phyloP scores from a whole-genome alignment of 257 asterid species.

The Capsicum baccatum region DNA sequence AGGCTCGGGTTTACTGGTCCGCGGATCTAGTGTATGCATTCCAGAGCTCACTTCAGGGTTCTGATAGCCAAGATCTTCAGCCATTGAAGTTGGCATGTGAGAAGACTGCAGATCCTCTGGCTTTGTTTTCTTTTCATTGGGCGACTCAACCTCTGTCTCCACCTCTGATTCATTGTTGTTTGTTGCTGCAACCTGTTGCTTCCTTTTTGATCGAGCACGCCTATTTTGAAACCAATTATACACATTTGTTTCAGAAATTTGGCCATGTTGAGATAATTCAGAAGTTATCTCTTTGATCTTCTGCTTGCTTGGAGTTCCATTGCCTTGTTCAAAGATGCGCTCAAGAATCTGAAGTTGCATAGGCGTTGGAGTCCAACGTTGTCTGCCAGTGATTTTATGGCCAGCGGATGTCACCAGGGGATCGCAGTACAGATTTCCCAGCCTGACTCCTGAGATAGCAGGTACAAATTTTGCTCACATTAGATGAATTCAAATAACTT shows the following conservation, averaged over 20 bases:
- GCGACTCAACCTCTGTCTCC: slow-evolving; percentile 93
- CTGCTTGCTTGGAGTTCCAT: slow-evolving; percentile 95
- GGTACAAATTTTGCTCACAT: background rate
- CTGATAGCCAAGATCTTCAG: slow-evolving; percentile 70
- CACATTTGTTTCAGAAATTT: slow-evolving; percentile 94
- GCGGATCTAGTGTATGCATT: slow-evolving; percentile 57
- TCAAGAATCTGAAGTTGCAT: slow-evolving; percentile 95
- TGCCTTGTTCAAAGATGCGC: slow-evolving; percentile 89
- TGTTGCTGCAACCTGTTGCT: slow-evolving; percentile 66
- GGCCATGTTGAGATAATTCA: slow-evolving; percentile 93
- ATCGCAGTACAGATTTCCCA: slow-evolving; percentile 84
- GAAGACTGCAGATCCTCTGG: slow-evolving; percentile 74
- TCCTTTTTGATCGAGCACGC: slow-evolving; percentile 97
- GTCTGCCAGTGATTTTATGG: slow-evolving; percentile 87
- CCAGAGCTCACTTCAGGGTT: slow-evolving; percentile 53
- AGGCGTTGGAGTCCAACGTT: slow-evolving; percentile 97
- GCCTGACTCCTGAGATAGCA: slow-evolving; percentile 69
- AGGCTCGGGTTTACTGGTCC: slow-evolving; percentile 63
- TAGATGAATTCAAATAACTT: background rate
- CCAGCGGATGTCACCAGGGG: slow-evolving; percentile 74
- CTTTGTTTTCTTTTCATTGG: slow-evolving; percentile 82
- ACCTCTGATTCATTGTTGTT: slow-evolving; percentile 81
- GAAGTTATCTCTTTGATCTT: slow-evolving; percentile 92
- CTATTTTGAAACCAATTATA: slow-evolving; percentile 98
- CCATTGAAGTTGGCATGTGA: slow-evolving; percentile 50